Conservation (phyloP, 2,329 filamentous ascomycete genomes). For the Penicillium psychrosexuale region DNA sequence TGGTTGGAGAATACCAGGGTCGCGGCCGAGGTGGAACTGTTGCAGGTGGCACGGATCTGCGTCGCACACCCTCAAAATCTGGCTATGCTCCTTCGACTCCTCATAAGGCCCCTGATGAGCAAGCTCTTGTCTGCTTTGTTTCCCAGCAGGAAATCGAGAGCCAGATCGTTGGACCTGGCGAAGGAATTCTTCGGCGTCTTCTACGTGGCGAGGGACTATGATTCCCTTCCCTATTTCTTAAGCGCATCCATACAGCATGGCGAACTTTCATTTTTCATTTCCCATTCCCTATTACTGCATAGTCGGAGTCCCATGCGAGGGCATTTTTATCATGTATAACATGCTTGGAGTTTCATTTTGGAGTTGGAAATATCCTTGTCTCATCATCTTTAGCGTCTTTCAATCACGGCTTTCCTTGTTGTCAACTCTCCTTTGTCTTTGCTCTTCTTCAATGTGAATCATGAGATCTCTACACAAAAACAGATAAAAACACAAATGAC, state of each 20-base stretch:
- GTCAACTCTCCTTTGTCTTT: background rate
- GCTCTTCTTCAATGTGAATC: background rate
- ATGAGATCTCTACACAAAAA: background rate
- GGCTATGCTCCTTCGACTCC: conserved; percentile 55
- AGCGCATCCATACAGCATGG: background rate
- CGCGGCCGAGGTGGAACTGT: conserved; percentile 64
- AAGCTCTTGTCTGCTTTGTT: conserved; percentile 72
- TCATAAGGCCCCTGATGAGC: conserved; percentile 64
- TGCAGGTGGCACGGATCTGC: conserved; percentile 43
- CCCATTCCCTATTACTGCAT: conserved; percentile 10
- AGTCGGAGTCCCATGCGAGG: conserved; percentile 6
- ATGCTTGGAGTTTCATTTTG: conserved; percentile 16
- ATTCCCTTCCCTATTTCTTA: conserved; percentile 7
- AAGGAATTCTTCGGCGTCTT: conserved; percentile 44
- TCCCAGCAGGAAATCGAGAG: conserved; percentile 74
- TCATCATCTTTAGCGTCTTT: conserved; percentile 6
- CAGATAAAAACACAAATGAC: background rate
- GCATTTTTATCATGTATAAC: conserved; percentile 17
- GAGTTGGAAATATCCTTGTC: conserved; percentile 11
- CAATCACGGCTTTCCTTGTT: background rate
- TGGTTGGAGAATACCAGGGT: conserved; percentile 69
- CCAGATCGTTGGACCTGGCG: conserved; percentile 59
- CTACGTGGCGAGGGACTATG: conserved; percentile 38
- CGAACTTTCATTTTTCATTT: background rate
- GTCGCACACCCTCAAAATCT: conserved; percentile 70